These are phyloP conservation scores for Colletotrichum liaoningense DNA, from an alignment of 2,329 filamentous ascomycete species.

Conservation along the genomic window DNA sequence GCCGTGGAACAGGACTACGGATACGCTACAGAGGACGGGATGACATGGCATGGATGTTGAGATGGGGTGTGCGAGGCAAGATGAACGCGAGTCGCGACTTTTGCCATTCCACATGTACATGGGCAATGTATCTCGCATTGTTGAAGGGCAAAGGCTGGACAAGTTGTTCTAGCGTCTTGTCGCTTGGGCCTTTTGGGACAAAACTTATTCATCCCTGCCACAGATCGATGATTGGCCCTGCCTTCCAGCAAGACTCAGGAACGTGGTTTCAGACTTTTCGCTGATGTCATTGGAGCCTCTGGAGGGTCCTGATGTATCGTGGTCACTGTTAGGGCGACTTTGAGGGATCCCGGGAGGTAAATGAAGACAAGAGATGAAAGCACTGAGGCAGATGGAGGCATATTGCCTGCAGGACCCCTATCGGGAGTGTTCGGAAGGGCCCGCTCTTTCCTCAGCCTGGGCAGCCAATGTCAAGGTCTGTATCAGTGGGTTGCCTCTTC, in stretches of 20 bases:
- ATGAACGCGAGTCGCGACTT: slow-evolving; percentile 24
- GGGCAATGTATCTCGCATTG: not conserved
- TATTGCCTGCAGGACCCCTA: slow-evolving; percentile 36
- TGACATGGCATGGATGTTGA: not conserved
- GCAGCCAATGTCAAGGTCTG: not conserved
- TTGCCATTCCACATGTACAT: slow-evolving; percentile 20
- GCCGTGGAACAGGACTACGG: too few relatives aligned
- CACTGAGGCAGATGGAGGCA: slow-evolving; percentile 20
- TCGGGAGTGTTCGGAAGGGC: slow-evolving; percentile 34
- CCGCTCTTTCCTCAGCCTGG: slow-evolving; percentile 26
- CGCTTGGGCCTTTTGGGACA: slow-evolving; percentile 8
- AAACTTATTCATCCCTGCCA: slow-evolving; percentile 8
- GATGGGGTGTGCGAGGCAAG: not conserved
- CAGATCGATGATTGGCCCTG: slow-evolving; percentile 17
- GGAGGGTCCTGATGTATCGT: slow-evolving; percentile 26
- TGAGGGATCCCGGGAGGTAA: slow-evolving; percentile 2
- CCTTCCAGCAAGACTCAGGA: slow-evolving; percentile 27
- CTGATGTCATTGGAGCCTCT: slow-evolving; percentile 36
- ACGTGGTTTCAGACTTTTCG: slow-evolving; percentile 30
- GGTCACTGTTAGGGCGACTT: not conserved
- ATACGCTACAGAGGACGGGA: not conserved
- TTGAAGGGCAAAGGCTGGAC: slow-evolving; percentile 14
- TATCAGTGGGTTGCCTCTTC: slow-evolving; percentile 9
- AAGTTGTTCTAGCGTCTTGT: slow-evolving; percentile 30
- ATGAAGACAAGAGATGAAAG: not conserved